Evolutionary conservation across 1,284 basidiomycete genomes (phyloP), one percentile per base, ranked within the genome.

Genomic region (Leccinum pachyderme): DNA sequence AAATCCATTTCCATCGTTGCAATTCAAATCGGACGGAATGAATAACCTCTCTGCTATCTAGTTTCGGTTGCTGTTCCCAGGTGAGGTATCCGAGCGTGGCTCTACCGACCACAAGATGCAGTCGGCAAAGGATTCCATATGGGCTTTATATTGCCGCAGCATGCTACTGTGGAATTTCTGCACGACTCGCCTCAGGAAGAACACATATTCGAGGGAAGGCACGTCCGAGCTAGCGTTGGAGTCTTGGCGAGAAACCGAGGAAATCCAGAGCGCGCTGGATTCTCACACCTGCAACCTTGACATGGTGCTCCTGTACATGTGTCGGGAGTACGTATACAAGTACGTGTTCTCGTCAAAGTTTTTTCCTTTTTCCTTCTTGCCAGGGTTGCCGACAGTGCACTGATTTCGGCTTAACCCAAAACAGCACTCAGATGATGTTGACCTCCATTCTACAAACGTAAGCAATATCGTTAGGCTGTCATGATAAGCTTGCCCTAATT

Each of bases 121-220:
- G 49, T 83, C 83, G 12, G 77, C 84, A 11, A 89, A 89, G 66
- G 86, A 90, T 59, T 84, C 84, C 8, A 76, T 91, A 3, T 90
- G 87, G 87, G 88, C 86, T 0, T 74, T 91, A 32, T 88, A 89
- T 64, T 89, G 85, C 71, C 83, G 89, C 49, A 82, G 82, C 65
- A 86, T 90, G 85, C 77, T 91, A 11, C 74, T 91, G 1, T 89
- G 87, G 84, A 86, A 81, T 64, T 85, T 82, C 63, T 85, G 82
- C 62, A 75, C 78, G 59, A 75, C 77, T 56, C 78, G 78, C 24
- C 74, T 84, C 50, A 70, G 78, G 56, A 72, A 74, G 52, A 72
- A 72, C 18, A 61, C 69, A 0, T 73, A 75, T 59, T 64, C 72
- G 13, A 76, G 75, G 15, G 77, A 83, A 35, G 78, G 82, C 27